Evolutionary conservation across 768 basidiomycete species (phyloP).

Genomic region (Trametes villosa): DNA sequence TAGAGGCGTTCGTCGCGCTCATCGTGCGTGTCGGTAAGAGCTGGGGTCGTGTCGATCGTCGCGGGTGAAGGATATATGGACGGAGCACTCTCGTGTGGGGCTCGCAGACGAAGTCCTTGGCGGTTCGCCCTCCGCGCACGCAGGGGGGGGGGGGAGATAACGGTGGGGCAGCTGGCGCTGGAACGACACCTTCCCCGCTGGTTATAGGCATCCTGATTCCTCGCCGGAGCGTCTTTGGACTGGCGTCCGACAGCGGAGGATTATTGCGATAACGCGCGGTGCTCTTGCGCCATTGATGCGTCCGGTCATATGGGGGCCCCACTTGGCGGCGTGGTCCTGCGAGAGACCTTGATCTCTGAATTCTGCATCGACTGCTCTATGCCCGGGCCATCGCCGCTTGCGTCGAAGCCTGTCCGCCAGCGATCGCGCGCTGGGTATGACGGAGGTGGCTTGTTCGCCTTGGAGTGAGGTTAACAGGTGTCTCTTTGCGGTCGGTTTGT

Average conservation of each 20-base stretch:
- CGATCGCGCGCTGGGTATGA: too few relatives aligned
- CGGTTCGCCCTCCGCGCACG: neutral
- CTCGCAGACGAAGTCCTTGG: too few relatives aligned
- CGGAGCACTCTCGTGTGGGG: too few relatives aligned
- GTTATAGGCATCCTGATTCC: neutral
- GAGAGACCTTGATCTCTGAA: neutral
- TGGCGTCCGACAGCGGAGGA: neutral
- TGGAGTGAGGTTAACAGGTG: too few relatives aligned
- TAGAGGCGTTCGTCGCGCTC: neutral
- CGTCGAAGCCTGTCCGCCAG: too few relatives aligned
- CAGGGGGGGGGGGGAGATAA: neutral
- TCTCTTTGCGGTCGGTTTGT: too few relatives aligned
- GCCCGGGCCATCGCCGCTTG: too few relatives aligned
- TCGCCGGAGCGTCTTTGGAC: neutral
- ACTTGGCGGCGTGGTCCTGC: neutral
- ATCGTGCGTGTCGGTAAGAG: neutral
- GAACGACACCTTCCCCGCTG: neutral
- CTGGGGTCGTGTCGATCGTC: neutral
- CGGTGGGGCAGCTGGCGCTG: neutral
- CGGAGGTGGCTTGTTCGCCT: too few relatives aligned
- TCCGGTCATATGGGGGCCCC: neutral
- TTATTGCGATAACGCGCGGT: constrained; percentile 11
- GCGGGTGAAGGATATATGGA: too few relatives aligned
- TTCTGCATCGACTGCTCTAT: too few relatives aligned
- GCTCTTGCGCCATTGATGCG: constrained; percentile 12